Evolutionary conservation across 2,329 filamentous ascomycete species (phyloP).

Genomic region (Falciphora oryzae): DNA sequence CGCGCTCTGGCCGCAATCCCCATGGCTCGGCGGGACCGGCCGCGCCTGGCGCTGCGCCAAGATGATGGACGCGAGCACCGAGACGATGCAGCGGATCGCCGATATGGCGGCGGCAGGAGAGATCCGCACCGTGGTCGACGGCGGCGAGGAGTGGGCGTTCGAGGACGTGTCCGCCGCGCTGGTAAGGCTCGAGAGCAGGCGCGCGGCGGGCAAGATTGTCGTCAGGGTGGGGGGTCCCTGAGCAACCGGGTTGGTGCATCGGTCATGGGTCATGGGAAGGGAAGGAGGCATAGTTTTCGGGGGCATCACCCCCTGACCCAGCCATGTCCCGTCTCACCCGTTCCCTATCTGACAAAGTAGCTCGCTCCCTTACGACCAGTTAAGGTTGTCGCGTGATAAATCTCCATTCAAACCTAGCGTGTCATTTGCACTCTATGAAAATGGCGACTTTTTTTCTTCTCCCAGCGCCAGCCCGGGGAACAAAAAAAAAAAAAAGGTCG

Average conservation of each 20-base stretch:
- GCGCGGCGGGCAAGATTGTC: slow-evolving; percentile 33
- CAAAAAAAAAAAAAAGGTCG: neutral
- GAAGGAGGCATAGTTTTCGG: too few species aligned
- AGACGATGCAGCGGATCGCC: slow-evolving; percentile 27
- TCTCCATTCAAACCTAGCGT: neutral
- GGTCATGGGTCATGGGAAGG: too few species aligned
- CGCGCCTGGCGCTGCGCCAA: slow-evolving; percentile 28
- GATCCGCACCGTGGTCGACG: slow-evolving; percentile 30
- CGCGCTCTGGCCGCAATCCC: slow-evolving; percentile 29
- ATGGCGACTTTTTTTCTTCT: too few species aligned
- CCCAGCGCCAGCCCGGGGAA: neutral
- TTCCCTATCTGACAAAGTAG: too few species aligned
- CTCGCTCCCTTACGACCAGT: too few species aligned
- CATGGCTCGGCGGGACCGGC: slow-evolving; percentile 31
- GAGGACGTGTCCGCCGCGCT: slow-evolving; percentile 32
- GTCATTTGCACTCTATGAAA: neutral
- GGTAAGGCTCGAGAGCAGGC: slow-evolving; percentile 25
- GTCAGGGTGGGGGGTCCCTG: slow-evolving; percentile 23
- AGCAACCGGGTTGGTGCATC: neutral
- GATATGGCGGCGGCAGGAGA: slow-evolving; percentile 29
- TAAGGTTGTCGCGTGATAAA: neutral
- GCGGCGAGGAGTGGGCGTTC: slow-evolving; percentile 26
- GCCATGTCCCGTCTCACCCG: too few species aligned
- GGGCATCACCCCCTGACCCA: too few species aligned
- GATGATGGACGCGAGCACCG: slow-evolving; percentile 28